These are phyloP conservation scores for Asterophora parasitica DNA, from an alignment of 768 basidiomycete species.

Conservation along the genomic window DNA sequence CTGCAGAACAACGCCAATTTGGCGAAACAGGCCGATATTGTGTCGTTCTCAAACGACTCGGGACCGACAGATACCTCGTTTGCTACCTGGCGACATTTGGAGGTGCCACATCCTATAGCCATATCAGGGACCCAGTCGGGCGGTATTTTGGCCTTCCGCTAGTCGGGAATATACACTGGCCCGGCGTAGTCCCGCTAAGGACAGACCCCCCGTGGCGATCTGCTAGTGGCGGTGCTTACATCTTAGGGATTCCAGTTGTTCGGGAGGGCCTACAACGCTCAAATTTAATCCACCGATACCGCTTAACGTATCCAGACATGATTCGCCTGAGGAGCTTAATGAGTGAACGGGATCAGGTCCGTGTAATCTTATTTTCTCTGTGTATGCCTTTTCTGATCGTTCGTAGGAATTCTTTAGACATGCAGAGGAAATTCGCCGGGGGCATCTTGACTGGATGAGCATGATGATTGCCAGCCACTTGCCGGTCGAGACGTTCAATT, in stretches of 20 bases:
- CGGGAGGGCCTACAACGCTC: slow-evolving; percentile 12
- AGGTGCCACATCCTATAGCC: slow-evolving; percentile 17
- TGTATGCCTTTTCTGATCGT: neutral
- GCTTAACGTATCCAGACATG: slow-evolving; percentile 22
- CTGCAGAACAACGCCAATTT: slow-evolving; percentile 14
- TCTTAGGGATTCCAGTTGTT: slow-evolving; percentile 29
- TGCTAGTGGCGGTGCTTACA: slow-evolving; percentile 21
- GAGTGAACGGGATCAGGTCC: slow-evolving; percentile 10
- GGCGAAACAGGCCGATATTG: slow-evolving; percentile 25
- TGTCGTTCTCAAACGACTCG: slow-evolving; percentile 29
- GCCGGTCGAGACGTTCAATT: neutral
- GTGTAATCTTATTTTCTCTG: neutral
- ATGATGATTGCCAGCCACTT: neutral
- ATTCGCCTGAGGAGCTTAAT: slow-evolving; percentile 20
- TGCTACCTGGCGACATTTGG: slow-evolving; percentile 34
- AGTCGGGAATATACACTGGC: slow-evolving; percentile 25
- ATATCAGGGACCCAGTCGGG: slow-evolving; percentile 21
- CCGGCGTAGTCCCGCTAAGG: slow-evolving; percentile 22
- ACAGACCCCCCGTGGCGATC: slow-evolving; percentile 25
- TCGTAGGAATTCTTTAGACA: slow-evolving; percentile 9
- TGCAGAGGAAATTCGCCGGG: slow-evolving; percentile 5
- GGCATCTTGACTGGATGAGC: neutral
- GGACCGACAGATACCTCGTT: slow-evolving; percentile 26
- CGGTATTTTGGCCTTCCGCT: slow-evolving; percentile 33
- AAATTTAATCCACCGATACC: slow-evolving; percentile 11